phyloP scores from a whole-genome alignment of 202 grass and related monocot species.

The Setaria viridis region DNA sequence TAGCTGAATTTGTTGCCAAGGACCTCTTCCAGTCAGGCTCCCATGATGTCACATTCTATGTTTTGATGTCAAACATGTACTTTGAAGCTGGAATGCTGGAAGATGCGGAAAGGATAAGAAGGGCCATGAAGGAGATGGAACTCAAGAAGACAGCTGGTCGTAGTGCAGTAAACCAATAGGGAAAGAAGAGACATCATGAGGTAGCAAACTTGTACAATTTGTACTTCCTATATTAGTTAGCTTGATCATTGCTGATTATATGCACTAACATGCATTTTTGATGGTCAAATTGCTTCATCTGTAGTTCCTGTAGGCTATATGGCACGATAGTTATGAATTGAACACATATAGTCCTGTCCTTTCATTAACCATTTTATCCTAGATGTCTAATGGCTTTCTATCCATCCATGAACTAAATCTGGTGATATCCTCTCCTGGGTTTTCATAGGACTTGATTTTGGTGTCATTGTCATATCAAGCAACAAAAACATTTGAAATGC shows the following conservation, averaged over 20 bases:
- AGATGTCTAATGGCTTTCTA: background rate
- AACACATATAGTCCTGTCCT: background rate
- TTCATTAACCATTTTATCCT: background rate
- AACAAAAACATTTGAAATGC: no score
- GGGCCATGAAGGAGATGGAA: constrained; percentile 67
- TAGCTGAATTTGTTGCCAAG: constrained; percentile 67
- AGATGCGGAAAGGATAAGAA: constrained; percentile 72
- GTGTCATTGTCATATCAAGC: no score
- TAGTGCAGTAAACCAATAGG: constrained; percentile 53
- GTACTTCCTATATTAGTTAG: constrained; percentile 1
- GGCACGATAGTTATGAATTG: background rate
- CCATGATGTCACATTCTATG: constrained; percentile 60
- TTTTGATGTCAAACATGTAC: constrained; percentile 79
- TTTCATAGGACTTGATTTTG: no score
- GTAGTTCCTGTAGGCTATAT: background rate
- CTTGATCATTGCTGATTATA: background rate
- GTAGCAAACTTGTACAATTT: constrained; percentile 30
- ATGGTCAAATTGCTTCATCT: background rate
- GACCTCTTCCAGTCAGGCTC: constrained; percentile 64
- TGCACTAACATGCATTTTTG: background rate
- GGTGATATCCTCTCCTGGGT: no score
- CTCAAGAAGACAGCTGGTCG: constrained; percentile 65
- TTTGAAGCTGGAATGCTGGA: constrained; percentile 66
- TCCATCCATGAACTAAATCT: background rate
- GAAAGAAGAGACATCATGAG: constrained; percentile 36